Evolutionary conservation across 306 rosid genomes (phyloP).

Genomic region (Cicer cuneatum): DNA sequence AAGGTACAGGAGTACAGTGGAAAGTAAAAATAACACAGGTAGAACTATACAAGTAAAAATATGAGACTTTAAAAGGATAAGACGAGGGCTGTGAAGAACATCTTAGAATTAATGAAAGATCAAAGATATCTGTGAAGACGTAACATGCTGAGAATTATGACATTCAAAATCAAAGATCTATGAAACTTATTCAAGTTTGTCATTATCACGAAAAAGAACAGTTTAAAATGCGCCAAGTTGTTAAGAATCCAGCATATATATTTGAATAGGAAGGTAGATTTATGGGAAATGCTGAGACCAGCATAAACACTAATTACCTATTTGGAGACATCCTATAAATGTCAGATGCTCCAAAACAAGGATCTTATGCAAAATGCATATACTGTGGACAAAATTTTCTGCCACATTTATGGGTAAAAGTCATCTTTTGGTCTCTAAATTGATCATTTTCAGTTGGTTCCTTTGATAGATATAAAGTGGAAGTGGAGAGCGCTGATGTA

Average conservation of each 20-base stretch:
- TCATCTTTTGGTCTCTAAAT: neutral
- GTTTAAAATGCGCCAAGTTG: slow-evolving; percentile 1
- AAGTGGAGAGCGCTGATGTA: neutral
- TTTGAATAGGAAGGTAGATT: neutral
- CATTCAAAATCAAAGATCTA: slow-evolving; percentile 3
- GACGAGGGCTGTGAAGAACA: neutral
- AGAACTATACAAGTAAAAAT: neutral
- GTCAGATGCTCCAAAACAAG: slow-evolving; percentile 1
- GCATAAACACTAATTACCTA: slow-evolving; percentile 5
- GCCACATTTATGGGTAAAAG: slow-evolving; percentile 6
- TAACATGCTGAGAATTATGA: neutral
- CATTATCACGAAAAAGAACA: slow-evolving; percentile 11
- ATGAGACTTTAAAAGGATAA: neutral
- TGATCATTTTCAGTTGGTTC: slow-evolving; percentile 5
- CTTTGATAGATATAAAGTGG: neutral
- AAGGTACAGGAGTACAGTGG: neutral
- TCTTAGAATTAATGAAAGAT: neutral
- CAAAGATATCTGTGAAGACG: neutral
- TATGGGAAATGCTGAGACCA: neutral
- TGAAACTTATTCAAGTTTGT: neutral
- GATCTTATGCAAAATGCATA: slow-evolving; percentile 8
- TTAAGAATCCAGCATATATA: neutral
- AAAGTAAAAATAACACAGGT: slow-evolving; percentile 7
- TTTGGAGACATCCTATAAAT: neutral
- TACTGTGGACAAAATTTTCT: neutral